Conservation (phyloP, 106 monocot species). For the Acanthochlamys bracteata region DNA sequence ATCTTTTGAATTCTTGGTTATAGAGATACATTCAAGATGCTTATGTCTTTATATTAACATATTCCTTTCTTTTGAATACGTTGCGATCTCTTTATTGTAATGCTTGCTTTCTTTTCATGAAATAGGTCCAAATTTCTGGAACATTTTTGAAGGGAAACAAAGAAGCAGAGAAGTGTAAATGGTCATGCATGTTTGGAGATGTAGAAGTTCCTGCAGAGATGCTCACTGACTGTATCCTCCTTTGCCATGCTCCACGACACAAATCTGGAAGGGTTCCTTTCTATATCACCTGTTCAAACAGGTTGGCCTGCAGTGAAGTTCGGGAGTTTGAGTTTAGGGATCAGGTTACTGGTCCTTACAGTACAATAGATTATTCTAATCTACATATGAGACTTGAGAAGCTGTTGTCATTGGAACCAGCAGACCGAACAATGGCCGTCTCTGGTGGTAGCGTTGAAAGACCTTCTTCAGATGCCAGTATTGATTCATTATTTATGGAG, state of each 20-base stretch:
- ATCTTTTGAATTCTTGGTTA: neutral
- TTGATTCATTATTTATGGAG: slow-evolving; percentile 41
- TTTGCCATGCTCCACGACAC: slow-evolving; percentile 60
- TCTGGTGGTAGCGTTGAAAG: slow-evolving; percentile 15
- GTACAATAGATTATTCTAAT: slow-evolving; percentile 26
- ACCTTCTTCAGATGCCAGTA: slow-evolving; percentile 32
- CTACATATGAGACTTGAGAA: slow-evolving; percentile 65
- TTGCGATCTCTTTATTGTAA: neutral
- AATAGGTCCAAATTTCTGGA: slow-evolving; percentile 49
- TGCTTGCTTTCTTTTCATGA: neutral
- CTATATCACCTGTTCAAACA: slow-evolving; percentile 84
- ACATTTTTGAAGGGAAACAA: slow-evolving; percentile 62
- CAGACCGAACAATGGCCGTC: slow-evolving; percentile 8
- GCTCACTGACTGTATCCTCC: slow-evolving; percentile 58
- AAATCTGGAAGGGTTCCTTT: slow-evolving; percentile 77
- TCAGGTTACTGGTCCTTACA: slow-evolving; percentile 19
- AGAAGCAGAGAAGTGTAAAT: slow-evolving; percentile 48
- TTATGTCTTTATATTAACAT: slow-evolving; percentile 10
- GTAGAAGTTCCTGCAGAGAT: slow-evolving; percentile 81
- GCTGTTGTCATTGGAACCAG: slow-evolving; percentile 32
- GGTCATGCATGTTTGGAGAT: slow-evolving; percentile 99
- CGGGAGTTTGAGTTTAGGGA: slow-evolving; percentile 78
- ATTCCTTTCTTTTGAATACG: neutral
- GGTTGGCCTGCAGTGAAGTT: slow-evolving; percentile 86
- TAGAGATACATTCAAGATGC: neutral